Evolutionary conservation across 116 monocot genomes (phyloP), one percentile per base, ranked within the genome.

Genomic region (Iris pallida): DNA sequence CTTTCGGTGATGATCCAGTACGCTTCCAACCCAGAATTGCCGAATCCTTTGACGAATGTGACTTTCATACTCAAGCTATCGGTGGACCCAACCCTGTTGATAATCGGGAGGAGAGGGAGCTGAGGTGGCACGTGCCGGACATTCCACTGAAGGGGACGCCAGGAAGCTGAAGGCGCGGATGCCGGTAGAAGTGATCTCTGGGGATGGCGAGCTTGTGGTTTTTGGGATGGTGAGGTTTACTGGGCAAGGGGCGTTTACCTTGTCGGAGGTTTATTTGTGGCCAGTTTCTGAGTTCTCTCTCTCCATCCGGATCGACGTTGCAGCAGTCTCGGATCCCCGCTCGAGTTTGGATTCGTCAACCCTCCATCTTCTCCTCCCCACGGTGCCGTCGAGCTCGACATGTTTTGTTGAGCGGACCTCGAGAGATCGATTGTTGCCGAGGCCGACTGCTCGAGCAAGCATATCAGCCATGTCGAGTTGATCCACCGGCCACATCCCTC

Each of bases 1-100:
- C 84, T 98, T 9, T 86, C 92, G 4, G 90, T 87, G 41, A 97
- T 97, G 97, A 97, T 97, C 58, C 97, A 92, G 42, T 97, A 81
- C 68, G 84, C 84, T 1, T 83, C 93, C 0, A 98, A 98, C 65
- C 93, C 98, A 0, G 79, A 63, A 17, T 79, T 98, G 54, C 75
- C 76, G 8, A 51, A 69, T 40, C 88, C 93, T 4, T 56, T 98
- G 58, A 81, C 48, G 59, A 81, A 93, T 66, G 90, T 93, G 19
- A 90, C 80, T 11, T 98, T 98, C 78, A 80, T 86, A 67, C 65
- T 98, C 70, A 98, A 98, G 82, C 76, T 98, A 13, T 90, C 98
- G 0, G 85, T 88, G 51, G 93, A 98, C 45, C 98, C 98, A 2
- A 84, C 88, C 7, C 66, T 98, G 64, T 76, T 98, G 16, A 90